Percentiles rank a stretch among this genome's conserved stretches.
phyloP scores from a whole-genome alignment of 306 rosid species.

The Luffa acutangula region DNA sequence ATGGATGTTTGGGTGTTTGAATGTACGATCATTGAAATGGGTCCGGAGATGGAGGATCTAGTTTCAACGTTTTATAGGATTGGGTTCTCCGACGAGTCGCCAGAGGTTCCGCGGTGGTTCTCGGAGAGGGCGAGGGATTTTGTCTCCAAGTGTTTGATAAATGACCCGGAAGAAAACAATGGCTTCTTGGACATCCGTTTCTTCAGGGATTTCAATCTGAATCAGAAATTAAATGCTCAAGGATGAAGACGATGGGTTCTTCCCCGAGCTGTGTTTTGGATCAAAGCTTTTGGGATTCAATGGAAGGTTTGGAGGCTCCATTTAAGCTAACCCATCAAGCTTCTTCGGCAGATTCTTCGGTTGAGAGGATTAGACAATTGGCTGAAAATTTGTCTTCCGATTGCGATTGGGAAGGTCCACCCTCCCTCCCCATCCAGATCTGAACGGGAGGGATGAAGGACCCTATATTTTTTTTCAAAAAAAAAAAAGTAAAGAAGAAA shows the following conservation, averaged over 20 bases:
- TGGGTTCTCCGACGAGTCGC: slow-evolving; percentile 24
- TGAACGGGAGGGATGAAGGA: no score
- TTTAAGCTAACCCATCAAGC: not conserved
- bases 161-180: slow-evolving; percentile 12
- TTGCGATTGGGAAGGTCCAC: slow-evolving; percentile 8
- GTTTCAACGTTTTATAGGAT: slow-evolving; percentile 29
- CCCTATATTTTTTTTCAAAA: no score
- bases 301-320: no score
- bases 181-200: slow-evolving; percentile 36
- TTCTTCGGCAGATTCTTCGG: slow-evolving; percentile 10
- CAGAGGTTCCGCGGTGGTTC: slow-evolving; percentile 14
- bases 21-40: not conserved
- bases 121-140: slow-evolving; percentile 19
- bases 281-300: slow-evolving; percentile 20
- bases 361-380: slow-evolving; percentile 23
- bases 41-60: slow-evolving; percentile 20
- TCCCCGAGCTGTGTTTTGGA: slow-evolving; percentile 43
- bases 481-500: no score
- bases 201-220: slow-evolving; percentile 8
- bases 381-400: slow-evolving; percentile 2
- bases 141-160: no score
- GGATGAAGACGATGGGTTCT: not conserved
- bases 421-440: no score
- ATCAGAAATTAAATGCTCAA: not conserved
- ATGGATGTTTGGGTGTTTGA: slow-evolving; percentile 44